Base-by-base conservation (phyloP, 176 grass and related monocot species). In the Paspalum notatum region DNA sequence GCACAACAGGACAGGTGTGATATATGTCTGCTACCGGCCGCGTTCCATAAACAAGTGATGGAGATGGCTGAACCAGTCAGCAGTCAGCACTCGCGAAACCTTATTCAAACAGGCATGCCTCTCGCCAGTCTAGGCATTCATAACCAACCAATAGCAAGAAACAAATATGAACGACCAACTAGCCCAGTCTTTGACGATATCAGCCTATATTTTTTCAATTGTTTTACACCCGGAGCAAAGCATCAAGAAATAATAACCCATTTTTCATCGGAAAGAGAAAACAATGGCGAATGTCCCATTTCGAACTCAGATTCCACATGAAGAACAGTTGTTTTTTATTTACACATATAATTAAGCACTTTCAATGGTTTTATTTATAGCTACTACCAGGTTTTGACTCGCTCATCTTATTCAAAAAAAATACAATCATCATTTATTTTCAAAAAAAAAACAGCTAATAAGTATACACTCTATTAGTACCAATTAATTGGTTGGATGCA, bases 21-120 rank as follows among this genome's bases (percentile, higher is more conserved):
- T 79, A 66, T 79, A 37, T 59, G 44, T 39, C 40, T 54, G 39
- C 22, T 45, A 55, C 21, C 49, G 68, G 68, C 22, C 45, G 72
- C 55, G 62, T 51, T 59, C 52, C 72, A 26, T 76, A 25, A 32
- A 50, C 21, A 10, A 11, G 45, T 61, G 65, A 71, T 51, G 57
- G 42, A 14, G 68, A 62, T 48, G 24, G 21, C 37, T 65, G 57
- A 72, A 79, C 57, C 6, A 71, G 83, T 85, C 74, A 71, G 42
- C 62, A 58, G 71, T 50, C 64, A 71, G 18, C 62, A 42, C 39
- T 26, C 20, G 13, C 54, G 15, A 78, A 70, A 51, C 4, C 18
- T 78, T 49, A 60, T 78, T 22, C 81, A 66, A 5, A 22, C 74
- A 75, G 18, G 12, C 12, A 0, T 17, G 41, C 22, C 42, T 42